A percentile compares a stretch with the other conserved stretches of the same genome.
These are phyloP conservation scores for Pseudogymnoascus sp. DNA, from an alignment of 2,329 filamentous ascomycete species.

Conservation along the genomic window DNA sequence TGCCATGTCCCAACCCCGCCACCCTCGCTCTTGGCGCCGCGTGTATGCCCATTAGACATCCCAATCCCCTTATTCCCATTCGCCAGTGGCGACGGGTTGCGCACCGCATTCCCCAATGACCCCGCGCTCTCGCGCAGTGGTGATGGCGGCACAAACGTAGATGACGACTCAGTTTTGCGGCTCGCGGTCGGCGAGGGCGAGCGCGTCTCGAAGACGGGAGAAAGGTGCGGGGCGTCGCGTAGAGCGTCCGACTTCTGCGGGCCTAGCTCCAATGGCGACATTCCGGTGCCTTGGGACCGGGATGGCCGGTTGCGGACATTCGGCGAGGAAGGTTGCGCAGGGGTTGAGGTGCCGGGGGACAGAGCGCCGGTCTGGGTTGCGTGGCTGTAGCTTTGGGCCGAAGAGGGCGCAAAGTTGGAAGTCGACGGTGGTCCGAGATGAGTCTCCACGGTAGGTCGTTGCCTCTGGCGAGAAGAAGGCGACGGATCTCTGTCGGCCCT, in stretches of 20 bases:
- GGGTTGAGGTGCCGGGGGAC: background rate
- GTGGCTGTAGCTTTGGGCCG: background rate
- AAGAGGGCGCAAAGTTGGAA: background rate
- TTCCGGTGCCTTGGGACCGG: background rate
- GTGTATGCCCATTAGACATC: constrained; percentile 45
- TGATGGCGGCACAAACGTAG: constrained; percentile 15
- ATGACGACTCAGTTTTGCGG: constrained; percentile 42
- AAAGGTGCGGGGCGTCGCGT: constrained; percentile 40
- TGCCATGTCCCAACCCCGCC: constrained; percentile 45
- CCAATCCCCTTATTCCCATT: constrained; percentile 14
- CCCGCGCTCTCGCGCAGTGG: constrained; percentile 13
- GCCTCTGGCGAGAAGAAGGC: background rate
- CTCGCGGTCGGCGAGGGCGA: constrained; percentile 59
- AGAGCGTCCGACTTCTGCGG: background rate
- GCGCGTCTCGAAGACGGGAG: constrained; percentile 66
- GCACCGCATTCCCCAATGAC: constrained; percentile 23
- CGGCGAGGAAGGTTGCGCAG: background rate
- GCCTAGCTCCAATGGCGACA: background rate
- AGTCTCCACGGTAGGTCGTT: background rate
- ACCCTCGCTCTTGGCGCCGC: constrained; percentile 47
- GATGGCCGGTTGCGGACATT: background rate
- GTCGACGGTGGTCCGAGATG: background rate
- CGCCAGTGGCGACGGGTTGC: constrained; percentile 29
- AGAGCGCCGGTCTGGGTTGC: background rate
- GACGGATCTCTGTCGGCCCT: background rate